Evolutionary conservation across 2,329 filamentous ascomycete species (phyloP).

Genomic region (Hypocrella siamensis): DNA sequence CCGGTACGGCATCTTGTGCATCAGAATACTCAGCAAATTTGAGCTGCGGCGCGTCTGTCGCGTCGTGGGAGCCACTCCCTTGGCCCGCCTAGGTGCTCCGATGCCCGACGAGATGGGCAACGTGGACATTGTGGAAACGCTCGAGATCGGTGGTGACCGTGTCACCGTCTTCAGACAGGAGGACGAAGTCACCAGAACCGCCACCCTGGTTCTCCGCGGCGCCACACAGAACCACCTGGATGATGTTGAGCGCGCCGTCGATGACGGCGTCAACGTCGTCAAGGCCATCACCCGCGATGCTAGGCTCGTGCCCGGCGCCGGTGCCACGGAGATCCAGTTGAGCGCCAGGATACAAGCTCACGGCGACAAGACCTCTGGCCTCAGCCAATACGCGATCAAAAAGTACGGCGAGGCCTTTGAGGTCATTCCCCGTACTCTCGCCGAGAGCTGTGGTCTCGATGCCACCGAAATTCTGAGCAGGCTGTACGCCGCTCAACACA

Average conservation of each 20-base stretch:
- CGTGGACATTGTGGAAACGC: constrained; percentile 88
- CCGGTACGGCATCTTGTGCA: constrained; percentile 86
- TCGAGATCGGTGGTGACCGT: constrained; percentile 93
- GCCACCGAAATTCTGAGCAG: constrained; percentile 91
- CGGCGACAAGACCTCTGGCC: constrained; percentile 81
- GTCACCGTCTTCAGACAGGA: constrained; percentile 98
- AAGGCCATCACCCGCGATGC: constrained; percentile 95
- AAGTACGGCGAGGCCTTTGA: constrained; percentile 97
- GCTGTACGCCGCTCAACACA: constrained; percentile 84
- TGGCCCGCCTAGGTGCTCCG: constrained; percentile 85
- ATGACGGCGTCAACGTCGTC: constrained; percentile 95
- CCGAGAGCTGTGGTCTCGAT: constrained; percentile 88
- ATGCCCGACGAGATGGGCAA: constrained; percentile 99
- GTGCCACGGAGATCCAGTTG: constrained; percentile 86
- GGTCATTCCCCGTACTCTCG: constrained; percentile 83
- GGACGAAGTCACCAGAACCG: constrained; percentile 77
- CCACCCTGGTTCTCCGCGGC: constrained; percentile 84
- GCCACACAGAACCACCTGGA: constrained; percentile 97
- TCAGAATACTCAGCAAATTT: constrained; percentile 97
- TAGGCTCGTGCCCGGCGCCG: constrained; percentile 81
- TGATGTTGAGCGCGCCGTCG: constrained; percentile 89
- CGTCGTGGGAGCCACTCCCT: constrained; percentile 90
- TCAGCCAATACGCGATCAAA: constrained; percentile 91
- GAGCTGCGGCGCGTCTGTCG: constrained; percentile 89
- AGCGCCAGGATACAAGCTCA: constrained; percentile 82